Conservation (phyloP, 305 asterid genomes). For the Rubia balearica region DNA sequence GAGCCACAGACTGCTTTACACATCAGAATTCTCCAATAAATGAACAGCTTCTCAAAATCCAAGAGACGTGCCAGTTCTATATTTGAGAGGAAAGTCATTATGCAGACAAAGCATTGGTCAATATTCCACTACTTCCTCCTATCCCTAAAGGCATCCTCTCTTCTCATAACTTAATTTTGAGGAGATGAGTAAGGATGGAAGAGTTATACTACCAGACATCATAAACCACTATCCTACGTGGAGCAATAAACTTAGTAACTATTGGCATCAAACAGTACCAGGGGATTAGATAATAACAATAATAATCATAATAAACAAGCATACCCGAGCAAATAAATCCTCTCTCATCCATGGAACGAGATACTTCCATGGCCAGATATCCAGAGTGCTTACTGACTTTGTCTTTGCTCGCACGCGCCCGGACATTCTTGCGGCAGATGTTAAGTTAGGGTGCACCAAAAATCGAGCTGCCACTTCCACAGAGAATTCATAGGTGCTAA, state of each 20-base stretch:
- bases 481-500: slow-evolving; percentile 93
- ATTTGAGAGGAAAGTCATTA: background rate
- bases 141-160: background rate
- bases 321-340: slow-evolving; percentile 91
- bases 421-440: slow-evolving; percentile 56
- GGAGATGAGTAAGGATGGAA: background rate
- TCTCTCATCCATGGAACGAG: slow-evolving; percentile 99
- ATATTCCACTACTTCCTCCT: background rate
- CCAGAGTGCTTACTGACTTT: slow-evolving; percentile 71
- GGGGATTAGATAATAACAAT: background rate
- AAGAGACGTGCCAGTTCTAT: background rate
- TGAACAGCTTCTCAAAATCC: background rate
- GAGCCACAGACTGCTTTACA: background rate
- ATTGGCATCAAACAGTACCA: background rate
- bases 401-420: slow-evolving; percentile 43
- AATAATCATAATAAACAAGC: slow-evolving; percentile 23
- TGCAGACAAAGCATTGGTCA: background rate
- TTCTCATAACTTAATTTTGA: background rate
- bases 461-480: slow-evolving; percentile 96
- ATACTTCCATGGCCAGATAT: slow-evolving; percentile 98
- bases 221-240: background rate
- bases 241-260: slow-evolving; percentile 1
- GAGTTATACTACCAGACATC: background rate
- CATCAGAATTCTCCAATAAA: background rate
- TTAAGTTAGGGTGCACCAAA: slow-evolving; percentile 80